These are phyloP conservation scores for Pelargonium citronellum DNA, from an alignment of 441 rosid species.

Conservation along the genomic window DNA sequence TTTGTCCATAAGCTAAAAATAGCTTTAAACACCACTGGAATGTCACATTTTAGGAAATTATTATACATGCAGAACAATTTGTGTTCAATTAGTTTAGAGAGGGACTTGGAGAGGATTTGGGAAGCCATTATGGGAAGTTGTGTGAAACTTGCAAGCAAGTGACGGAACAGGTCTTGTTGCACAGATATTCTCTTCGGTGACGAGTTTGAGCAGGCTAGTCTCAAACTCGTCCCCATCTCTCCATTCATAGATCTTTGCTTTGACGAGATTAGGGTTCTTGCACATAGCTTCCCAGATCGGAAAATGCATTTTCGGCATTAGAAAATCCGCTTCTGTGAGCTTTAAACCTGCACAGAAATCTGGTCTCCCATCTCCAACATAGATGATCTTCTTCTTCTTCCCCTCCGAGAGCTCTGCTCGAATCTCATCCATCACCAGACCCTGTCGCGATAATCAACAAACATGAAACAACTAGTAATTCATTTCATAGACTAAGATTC, in stretches of 20 bases:
- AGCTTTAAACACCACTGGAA: not conserved
- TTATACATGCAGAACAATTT: not conserved
- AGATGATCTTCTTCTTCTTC: constrained; percentile 36
- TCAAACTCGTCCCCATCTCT: constrained; percentile 62
- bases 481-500: not conserved
- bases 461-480: not conserved
- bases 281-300: constrained; percentile 74
- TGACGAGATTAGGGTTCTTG: constrained; percentile 43
- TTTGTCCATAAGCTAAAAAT: not conserved
- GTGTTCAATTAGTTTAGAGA: constrained; percentile 18
- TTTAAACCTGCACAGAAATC: constrained; percentile 75
- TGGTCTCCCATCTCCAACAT: constrained; percentile 72
- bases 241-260: constrained; percentile 69
- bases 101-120: constrained; percentile 38
- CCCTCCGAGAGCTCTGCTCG: constrained; percentile 26
- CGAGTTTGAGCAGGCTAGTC: constrained; percentile 30
- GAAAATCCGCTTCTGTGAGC: constrained; percentile 46
- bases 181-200: constrained; percentile 23
- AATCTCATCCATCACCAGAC: constrained; percentile 50
- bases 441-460: constrained; percentile 33
- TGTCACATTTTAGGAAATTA: not conserved
- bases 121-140: constrained; percentile 36
- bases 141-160: constrained; percentile 52
- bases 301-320: constrained; percentile 86
- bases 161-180: constrained; percentile 12